These are phyloP conservation scores for Candida sp. DNA, from an alignment of 1,139 yeast species.

Conservation along the genomic window DNA sequence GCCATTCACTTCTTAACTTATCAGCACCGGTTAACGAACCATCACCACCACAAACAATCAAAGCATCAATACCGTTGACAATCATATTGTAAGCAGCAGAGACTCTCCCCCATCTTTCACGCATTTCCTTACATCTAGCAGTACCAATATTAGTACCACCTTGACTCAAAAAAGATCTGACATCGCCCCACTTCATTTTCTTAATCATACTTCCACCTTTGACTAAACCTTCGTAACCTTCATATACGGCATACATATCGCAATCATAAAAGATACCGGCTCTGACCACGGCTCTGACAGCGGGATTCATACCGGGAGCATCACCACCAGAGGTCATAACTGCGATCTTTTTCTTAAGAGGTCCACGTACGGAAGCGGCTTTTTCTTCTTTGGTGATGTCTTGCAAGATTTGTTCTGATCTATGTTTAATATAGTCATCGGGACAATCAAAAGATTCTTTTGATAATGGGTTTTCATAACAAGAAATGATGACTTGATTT, in stretches of 20 bases:
- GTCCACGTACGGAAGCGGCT: slow-evolving; percentile 1
- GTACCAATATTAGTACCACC: slow-evolving; percentile 98
- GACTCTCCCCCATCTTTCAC: slow-evolving; percentile 81
- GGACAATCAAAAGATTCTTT: slow-evolving; percentile 23
- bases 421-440: slow-evolving; percentile 22
- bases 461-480: slow-evolving; percentile 26
- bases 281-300: slow-evolving; percentile 91
- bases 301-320: slow-evolving; percentile 98
- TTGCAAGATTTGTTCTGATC: slow-evolving; percentile 14
- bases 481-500: slow-evolving; percentile 46
- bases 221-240: slow-evolving; percentile 94
- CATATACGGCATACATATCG: slow-evolving; percentile 90
- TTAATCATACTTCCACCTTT: slow-evolving; percentile 76
- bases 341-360: slow-evolving; percentile 61
- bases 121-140: slow-evolving; percentile 85
- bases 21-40: slow-evolving; percentile 99
- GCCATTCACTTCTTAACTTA: slow-evolving; percentile 92
- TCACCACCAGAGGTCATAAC: slow-evolving; percentile 99
- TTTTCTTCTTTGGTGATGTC: slow-evolving; percentile 1
- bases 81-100: slow-evolving; percentile 82
- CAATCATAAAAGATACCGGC: slow-evolving; percentile 88
- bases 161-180: slow-evolving; percentile 82
- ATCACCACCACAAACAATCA: slow-evolving; percentile 98
- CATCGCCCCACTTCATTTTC: slow-evolving; percentile 88
- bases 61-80: slow-evolving; percentile 87